A percentile compares a stretch with the other conserved stretches of the same genome.
phyloP scores from a whole-genome alignment of 23 red algal species.

The Gracilaria caudata region DNA sequence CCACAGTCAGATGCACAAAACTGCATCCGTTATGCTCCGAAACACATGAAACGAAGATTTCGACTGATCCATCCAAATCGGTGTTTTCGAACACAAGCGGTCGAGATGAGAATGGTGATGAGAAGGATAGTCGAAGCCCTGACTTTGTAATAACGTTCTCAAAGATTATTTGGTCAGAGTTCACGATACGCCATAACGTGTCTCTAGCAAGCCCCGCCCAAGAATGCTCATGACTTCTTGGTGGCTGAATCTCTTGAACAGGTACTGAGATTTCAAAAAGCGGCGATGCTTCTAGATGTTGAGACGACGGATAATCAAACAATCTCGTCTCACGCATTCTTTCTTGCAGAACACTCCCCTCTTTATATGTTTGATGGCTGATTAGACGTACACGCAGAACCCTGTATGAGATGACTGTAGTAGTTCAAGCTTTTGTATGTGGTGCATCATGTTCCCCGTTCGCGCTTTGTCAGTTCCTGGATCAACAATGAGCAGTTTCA shows the following conservation, averaged over 20 bases:
- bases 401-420: too few relatives aligned
- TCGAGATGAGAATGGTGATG: slow-evolving; percentile 28
- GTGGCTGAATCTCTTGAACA: neutral
- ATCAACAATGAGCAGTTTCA: too few relatives aligned
- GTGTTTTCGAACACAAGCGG: slow-evolving; percentile 25
- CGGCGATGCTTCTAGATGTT: slow-evolving; percentile 16
- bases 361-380: too few relatives aligned
- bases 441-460: too few relatives aligned
- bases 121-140: slow-evolving; percentile 46
- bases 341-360: too few relatives aligned
- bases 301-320: slow-evolving; percentile 21
- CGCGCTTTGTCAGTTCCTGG: too few relatives aligned
- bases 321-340: slow-evolving; percentile 60
- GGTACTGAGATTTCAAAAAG: slow-evolving; percentile 32
- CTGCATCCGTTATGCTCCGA: slow-evolving; percentile 28
- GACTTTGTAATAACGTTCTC: slow-evolving; percentile 21
- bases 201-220: slow-evolving; percentile 53
- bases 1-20: slow-evolving; percentile 19
- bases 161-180: slow-evolving; percentile 34
- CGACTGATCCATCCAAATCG: slow-evolving; percentile 3
- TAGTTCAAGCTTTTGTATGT: too few relatives aligned
- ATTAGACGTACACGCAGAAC: too few relatives aligned
- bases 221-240: slow-evolving; percentile 10
- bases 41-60: slow-evolving; percentile 41
- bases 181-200: slow-evolving; percentile 50